A percentile compares a stretch with the other conserved stretches of the same genome.
These are phyloP conservation scores for Polysphondylium violaceum DNA, from an alignment of 78 protist species.

Conservation along the genomic window DNA sequence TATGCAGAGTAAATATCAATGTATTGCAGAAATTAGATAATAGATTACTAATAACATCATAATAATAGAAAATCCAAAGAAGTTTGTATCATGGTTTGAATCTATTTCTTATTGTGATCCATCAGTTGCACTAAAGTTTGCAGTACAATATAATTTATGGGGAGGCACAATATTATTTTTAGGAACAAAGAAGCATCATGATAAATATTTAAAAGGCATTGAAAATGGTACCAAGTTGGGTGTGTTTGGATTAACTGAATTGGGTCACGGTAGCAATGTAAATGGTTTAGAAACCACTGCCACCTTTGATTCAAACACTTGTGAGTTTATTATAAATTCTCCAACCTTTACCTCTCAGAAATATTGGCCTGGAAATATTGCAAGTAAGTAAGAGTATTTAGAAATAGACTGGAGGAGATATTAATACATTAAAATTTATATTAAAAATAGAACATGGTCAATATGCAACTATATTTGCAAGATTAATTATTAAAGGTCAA, in stretches of 20 bases:
- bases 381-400: too few relatives aligned
- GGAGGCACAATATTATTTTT: constrained; percentile 68
- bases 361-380: constrained; percentile 81
- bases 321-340: constrained; percentile 66
- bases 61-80: constrained; percentile 32
- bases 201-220: constrained; percentile 30
- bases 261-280: constrained; percentile 83
- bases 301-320: constrained; percentile 51
- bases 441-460: too few relatives aligned
- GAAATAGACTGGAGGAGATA: too few relatives aligned
- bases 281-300: constrained; percentile 90
- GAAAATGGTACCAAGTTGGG: constrained; percentile 33
- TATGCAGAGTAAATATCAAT: constrained; percentile 18
- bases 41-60: not conserved
- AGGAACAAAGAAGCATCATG: constrained; percentile 74
- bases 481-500: constrained; percentile 49
- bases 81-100: constrained; percentile 73
- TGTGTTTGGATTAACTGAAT: constrained; percentile 69
- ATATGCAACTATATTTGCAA: constrained; percentile 79
- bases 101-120: constrained; percentile 44
- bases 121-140: constrained; percentile 50
- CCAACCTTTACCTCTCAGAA: constrained; percentile 75
- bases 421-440: too few relatives aligned
- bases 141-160: constrained; percentile 78
- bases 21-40: not conserved